Percentiles rank a stretch among this genome's conserved stretches.
These are phyloP conservation scores for Neurospora tetrasperma DNA, from an alignment of 495 filamentous ascomycete species.

Conservation along the genomic window DNA sequence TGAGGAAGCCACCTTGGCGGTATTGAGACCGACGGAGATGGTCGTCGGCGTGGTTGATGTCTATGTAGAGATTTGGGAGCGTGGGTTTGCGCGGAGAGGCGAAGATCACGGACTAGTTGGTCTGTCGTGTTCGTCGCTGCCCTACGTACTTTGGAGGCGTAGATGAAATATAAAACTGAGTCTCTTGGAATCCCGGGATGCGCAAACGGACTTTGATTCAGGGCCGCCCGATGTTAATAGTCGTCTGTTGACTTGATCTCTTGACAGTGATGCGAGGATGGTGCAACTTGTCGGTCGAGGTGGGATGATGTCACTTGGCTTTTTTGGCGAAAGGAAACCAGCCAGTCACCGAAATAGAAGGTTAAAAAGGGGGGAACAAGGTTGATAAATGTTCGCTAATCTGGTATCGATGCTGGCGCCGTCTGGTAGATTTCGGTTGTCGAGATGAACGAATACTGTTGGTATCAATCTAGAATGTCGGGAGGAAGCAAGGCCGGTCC, in stretches of 20 bases:
- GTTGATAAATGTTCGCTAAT: neutral
- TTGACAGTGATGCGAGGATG: slow-evolving; percentile 1
- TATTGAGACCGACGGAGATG: slow-evolving; percentile 32
- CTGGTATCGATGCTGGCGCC: neutral
- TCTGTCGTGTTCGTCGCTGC: neutral
- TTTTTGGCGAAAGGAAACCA: neutral
- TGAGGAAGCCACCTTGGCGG: slow-evolving; percentile 78
- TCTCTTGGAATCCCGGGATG: neutral
- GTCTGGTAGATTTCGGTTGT: neutral
- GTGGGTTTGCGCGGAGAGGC: neutral
- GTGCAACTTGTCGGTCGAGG: slow-evolving; percentile 9
- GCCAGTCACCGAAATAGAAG: neutral
- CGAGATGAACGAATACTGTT: neutral
- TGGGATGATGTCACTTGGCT: neutral
- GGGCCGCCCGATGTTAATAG: neutral
- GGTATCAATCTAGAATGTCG: neutral
- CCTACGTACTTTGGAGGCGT: neutral
- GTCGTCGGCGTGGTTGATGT: slow-evolving; percentile 13
- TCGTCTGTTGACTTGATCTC: neutral
- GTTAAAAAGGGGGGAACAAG: neutral
- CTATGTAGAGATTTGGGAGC: neutral
- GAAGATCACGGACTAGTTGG: neutral
- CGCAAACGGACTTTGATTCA: neutral
- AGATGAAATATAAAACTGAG: neutral
- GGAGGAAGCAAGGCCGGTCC: neutral